Evolutionary conservation across 2,329 filamentous ascomycete genomes (phyloP).

Genomic region (Xylariaceae sp.): DNA sequence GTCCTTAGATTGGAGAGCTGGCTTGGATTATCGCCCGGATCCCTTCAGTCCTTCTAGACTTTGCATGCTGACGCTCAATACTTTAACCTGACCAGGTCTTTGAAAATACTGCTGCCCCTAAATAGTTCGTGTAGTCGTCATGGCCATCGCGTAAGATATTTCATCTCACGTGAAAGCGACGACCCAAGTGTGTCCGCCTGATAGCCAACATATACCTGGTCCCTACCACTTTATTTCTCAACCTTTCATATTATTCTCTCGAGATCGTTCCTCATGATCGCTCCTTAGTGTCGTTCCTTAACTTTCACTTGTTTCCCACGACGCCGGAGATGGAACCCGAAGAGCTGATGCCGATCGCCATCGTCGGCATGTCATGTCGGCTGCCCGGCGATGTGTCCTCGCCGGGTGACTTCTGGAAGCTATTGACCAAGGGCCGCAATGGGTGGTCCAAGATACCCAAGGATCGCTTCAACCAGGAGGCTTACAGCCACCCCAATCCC

Average conservation of each 20-base stretch:
- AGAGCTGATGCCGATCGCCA: conserved; percentile 52
- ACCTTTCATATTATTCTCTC: not conserved
- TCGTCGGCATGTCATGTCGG: conserved; percentile 68
- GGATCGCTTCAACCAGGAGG: conserved; percentile 68
- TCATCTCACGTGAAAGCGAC: not conserved
- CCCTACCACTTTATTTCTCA: not conserved
- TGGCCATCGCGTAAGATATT: not conserved
- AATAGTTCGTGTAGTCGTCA: not conserved
- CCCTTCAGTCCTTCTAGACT: not conserved
- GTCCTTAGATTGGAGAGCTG: not conserved
- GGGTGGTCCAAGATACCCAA: conserved; percentile 65
- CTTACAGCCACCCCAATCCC: conserved; percentile 68
- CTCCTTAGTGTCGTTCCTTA: conserved; percentile 7
- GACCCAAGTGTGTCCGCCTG: not conserved
- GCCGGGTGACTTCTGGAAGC: conserved; percentile 67
- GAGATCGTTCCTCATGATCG: conserved; percentile 2
- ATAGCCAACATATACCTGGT: conserved; percentile 11
- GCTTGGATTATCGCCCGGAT: not conserved
- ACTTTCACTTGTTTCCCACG: not conserved
- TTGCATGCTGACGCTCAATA: not conserved
- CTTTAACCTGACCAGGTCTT: not conserved
- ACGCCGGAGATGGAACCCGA: conserved; percentile 20
- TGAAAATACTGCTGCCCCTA: not conserved
- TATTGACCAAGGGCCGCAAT: conserved; percentile 68
- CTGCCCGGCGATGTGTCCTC: conserved; percentile 61